A percentile compares a stretch with the other conserved stretches of the same genome.
Conservation (phyloP, 2,329 filamentous ascomycete genomes). For the Myriosclerotinia curreyana region DNA sequence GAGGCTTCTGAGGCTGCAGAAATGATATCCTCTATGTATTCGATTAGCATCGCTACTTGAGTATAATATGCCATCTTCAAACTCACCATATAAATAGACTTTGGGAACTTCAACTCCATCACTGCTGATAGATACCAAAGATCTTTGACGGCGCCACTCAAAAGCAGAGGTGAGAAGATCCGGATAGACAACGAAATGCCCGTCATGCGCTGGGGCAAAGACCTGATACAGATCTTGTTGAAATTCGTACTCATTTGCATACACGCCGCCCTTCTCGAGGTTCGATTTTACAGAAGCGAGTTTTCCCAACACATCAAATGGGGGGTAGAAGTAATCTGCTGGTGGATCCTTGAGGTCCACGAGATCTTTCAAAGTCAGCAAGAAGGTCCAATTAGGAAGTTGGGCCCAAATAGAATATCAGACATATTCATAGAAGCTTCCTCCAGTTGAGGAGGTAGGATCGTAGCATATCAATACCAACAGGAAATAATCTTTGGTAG, state of each 20-base stretch:
- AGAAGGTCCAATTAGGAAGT: neutral
- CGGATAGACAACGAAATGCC: slow-evolving; percentile 58
- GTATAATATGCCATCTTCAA: neutral
- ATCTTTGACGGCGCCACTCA: slow-evolving; percentile 47
- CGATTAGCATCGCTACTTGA: neutral
- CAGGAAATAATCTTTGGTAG: neutral
- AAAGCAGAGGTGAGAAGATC: slow-evolving; percentile 53
- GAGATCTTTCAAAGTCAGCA: slow-evolving; percentile 29
- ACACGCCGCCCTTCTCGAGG: slow-evolving; percentile 41
- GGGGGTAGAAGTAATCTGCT: slow-evolving; percentile 48
- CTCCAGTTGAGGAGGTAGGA: neutral
- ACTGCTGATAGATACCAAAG: slow-evolving; percentile 57
- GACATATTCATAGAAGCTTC: neutral
- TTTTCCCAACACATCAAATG: slow-evolving; percentile 47
- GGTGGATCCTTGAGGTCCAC: slow-evolving; percentile 50
- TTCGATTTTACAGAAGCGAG: slow-evolving; percentile 48
- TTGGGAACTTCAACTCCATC: slow-evolving; percentile 59
- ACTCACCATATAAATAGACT: slow-evolving; percentile 51
- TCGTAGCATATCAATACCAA: neutral
- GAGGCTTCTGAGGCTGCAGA: slow-evolving; percentile 45
- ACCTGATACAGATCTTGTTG: slow-evolving; percentile 53
- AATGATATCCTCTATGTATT: slow-evolving; percentile 43
- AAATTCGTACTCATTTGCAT: slow-evolving; percentile 54
- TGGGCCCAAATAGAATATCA: neutral
- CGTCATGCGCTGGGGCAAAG: slow-evolving; percentile 58